These are phyloP conservation scores for Saccharum hybrid DNA, from an alignment of 202 grass and related monocot genomes.

Conservation along the genomic window DNA sequence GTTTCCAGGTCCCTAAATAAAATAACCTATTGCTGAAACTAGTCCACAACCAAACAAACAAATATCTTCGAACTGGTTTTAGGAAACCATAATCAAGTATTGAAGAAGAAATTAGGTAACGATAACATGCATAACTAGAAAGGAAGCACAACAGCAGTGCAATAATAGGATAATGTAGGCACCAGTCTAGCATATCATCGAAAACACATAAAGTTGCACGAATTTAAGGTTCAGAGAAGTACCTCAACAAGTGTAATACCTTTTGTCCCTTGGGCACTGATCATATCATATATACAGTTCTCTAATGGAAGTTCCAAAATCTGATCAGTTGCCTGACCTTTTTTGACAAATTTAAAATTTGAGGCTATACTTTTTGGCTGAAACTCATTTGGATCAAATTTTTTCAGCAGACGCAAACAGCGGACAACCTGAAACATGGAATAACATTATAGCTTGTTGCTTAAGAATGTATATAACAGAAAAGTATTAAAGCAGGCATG, in stretches of 20 bases:
- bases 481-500: constrained; percentile 18
- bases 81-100: constrained; percentile 29
- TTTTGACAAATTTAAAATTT: constrained; percentile 65
- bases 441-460: neutral
- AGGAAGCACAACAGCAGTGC: constrained; percentile 37
- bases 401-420: constrained; percentile 80
- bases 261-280: constrained; percentile 79
- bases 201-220: constrained; percentile 26
- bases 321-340: constrained; percentile 78
- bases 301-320: constrained; percentile 89
- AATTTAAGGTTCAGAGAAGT: constrained; percentile 44
- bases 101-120: constrained; percentile 8
- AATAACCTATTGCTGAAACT: constrained; percentile 29
- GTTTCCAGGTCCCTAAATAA: constrained; percentile 13
- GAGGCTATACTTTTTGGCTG: constrained; percentile 58
- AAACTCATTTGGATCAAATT: constrained; percentile 85
- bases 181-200: constrained; percentile 9
- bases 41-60: neutral
- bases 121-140: constrained; percentile 18
- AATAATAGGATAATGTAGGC: constrained; percentile 15
- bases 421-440: constrained; percentile 64
- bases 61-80: constrained; percentile 18
- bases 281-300: constrained; percentile 91
- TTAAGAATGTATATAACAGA: constrained; percentile 27
- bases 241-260: constrained; percentile 94